Evolutionary conservation across 768 basidiomycete species (phyloP), one percentile per base, ranked within the genome.

Genomic region (Galerina marginata): DNA sequence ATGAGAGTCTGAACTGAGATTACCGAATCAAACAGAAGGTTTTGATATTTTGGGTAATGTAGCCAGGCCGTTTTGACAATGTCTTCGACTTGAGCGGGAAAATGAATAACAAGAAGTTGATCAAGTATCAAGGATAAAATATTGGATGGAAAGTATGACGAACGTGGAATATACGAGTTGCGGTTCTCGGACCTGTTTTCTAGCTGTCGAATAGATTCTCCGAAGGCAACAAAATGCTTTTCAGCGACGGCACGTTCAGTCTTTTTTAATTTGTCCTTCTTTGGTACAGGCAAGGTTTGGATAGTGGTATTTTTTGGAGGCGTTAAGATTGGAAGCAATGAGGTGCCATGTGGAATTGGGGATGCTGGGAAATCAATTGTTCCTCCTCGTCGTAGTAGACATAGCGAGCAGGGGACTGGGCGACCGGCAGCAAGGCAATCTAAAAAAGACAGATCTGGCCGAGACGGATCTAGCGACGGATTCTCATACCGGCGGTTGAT

Each of bases 391-490:
- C 36, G 49, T 16, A 6, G 9, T 37, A n/a, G 49, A 50, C 49
- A 50, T 12, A 50, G 33, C 6, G 11, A 50, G 33, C 49, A 50
- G 3, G 36, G 49, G n/a, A 50, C 20, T 33, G 4, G 49, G 4
- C 36, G 49, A 16, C 36, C 49, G 16, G 49, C 49, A 50, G 49
- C 14, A 20, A 50, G n/a, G 25, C 56, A 58, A 58, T 58, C 56
- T 36, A 58, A 16, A 14, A 6, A 6, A 33, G 56, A 9, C 6
- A 43, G 16, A 43, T 51, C 38, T 4, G 56, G 47, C 25, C 37
- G 53, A 54, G 59, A 54, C 1, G 44, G 45, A 48, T 60, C 59
- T 10, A 36, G 25, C 16, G 59, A 60, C 2, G 59, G 59, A 40
- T 60, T 60, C 10, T 26, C 36, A 29, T 60, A 60, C 4, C 14